Conservation (phyloP, 164 flowering plant genomes). For the Magnolia changhungtana region DNA sequence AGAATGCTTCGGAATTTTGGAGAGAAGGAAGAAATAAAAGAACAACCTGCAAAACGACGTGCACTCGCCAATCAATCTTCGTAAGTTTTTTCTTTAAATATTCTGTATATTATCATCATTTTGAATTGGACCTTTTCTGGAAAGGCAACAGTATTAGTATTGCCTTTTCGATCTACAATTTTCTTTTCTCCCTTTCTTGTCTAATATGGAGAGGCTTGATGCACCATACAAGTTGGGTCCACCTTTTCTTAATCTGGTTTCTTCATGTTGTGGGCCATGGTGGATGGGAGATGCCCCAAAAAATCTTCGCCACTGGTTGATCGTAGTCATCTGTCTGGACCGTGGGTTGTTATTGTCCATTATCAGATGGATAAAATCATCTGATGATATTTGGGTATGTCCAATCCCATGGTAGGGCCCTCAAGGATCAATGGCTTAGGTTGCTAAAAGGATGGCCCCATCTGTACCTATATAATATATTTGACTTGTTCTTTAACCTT, state of each 20-base stretch:
- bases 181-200: neutral
- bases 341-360: neutral
- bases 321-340: no score
- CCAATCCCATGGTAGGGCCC: neutral
- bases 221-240: neutral
- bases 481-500: neutral
- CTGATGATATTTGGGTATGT: neutral
- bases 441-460: neutral
- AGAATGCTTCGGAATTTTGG: neutral
- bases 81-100: slow-evolving; percentile 5
- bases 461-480: neutral
- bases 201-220: neutral
- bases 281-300: no score
- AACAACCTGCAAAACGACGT: neutral
- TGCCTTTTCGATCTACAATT: neutral
- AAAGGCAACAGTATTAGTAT: neutral
- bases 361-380: neutral
- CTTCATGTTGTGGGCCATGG: no score
- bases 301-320: no score
- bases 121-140: neutral
- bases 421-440: neutral
- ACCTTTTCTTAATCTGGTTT: neutral
- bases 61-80: slow-evolving; percentile 7
- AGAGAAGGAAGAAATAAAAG: slow-evolving; percentile 2
- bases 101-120: neutral